phyloP scores from a whole-genome alignment of 306 rosid genomes.

The Lotus japonicus region DNA sequence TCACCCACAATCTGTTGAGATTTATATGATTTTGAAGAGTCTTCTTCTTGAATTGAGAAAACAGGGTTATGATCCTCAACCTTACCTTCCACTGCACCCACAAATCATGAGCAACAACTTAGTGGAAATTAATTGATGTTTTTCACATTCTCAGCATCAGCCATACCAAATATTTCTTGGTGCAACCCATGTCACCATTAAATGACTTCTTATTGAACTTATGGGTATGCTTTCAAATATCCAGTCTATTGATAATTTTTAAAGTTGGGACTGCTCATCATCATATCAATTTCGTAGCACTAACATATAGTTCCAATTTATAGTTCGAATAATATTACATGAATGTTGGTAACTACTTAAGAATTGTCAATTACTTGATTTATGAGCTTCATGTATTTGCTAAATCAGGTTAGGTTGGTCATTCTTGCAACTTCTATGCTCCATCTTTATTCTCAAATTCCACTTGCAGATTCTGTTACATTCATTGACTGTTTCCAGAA shows the following conservation, averaged over 20 bases:
- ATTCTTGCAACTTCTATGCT: not conserved
- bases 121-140: conserved; percentile 5
- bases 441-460: not conserved
- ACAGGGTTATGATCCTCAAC: conserved; percentile 74
- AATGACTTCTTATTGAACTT: not conserved
- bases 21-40: conserved; percentile 43
- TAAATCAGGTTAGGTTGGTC: not conserved
- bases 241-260: conserved; percentile 1
- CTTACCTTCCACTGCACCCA: conserved; percentile 62
- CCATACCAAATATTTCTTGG: not conserved
- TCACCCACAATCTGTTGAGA: conserved; percentile 51
- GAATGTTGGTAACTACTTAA: not conserved
- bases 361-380: not conserved
- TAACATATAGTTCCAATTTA: not conserved
- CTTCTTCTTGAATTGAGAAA: conserved; percentile 63
- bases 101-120: conserved; percentile 32
- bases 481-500: not conserved
- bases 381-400: not conserved
- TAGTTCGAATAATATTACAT: not conserved
- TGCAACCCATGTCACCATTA: not conserved
- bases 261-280: not conserved
- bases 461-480: not conserved
- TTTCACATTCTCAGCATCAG: conserved; percentile 16
- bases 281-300: not conserved
- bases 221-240: not conserved